Conservation (phyloP, 495 filamentous ascomycete species). For the Neurospora tetrasperma region DNA sequence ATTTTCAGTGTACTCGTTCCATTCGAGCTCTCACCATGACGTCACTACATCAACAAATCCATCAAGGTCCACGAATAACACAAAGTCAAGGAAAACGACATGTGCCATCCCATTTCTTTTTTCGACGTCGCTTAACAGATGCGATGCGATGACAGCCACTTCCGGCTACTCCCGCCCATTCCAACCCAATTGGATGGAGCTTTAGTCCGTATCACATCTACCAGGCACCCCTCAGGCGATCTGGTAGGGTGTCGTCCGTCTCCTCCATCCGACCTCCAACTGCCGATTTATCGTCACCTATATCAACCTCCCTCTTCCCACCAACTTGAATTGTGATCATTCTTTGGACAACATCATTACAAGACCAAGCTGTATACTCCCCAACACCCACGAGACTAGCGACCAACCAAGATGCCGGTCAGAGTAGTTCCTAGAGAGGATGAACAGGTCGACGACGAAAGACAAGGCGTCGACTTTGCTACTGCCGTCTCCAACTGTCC, state of each 20-base stretch:
- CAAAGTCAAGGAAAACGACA: background rate
- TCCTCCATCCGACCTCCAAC: too few relatives aligned
- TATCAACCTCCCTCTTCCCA: background rate
- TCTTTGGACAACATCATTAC: too few relatives aligned
- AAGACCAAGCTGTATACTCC: background rate
- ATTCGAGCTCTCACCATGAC: background rate
- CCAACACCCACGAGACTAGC: background rate
- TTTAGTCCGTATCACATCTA: background rate
- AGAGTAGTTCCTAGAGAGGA: background rate
- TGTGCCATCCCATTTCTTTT: background rate
- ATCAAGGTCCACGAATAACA: background rate
- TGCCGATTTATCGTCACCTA: background rate
- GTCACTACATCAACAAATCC: background rate
- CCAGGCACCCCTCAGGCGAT: background rate
- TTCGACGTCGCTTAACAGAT: background rate
- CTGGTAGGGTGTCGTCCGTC: too few relatives aligned
- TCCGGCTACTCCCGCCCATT: background rate
- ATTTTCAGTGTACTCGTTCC: background rate
- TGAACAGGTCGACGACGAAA: background rate
- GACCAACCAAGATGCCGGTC: background rate
- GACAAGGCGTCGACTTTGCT: constrained; percentile 5
- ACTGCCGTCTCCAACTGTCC: background rate
- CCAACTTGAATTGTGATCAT: background rate
- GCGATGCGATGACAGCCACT: background rate
- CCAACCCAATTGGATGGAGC: background rate